A percentile compares a stretch with the other conserved stretches of the same genome.
Evolutionary conservation across 208 protist species (phyloP).

Genomic region (Leishmania mexicana): DNA sequence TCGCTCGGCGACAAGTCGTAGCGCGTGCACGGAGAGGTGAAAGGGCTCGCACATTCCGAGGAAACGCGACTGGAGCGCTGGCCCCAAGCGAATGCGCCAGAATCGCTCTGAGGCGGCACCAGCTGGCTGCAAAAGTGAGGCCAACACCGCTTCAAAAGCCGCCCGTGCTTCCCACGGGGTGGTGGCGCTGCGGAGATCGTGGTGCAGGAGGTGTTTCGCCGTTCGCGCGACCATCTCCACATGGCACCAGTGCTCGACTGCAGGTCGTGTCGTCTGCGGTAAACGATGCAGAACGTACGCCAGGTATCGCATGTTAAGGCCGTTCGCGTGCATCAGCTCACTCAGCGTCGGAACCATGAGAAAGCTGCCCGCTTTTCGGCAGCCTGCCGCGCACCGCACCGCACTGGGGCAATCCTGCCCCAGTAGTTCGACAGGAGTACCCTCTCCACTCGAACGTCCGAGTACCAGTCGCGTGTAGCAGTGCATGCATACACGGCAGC

Average conservation of each 20-base stretch:
- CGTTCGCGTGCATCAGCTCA: constrained; percentile 65
- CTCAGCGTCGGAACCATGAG: constrained; percentile 59
- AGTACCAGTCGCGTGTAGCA: constrained; percentile 60
- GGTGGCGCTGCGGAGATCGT: constrained; percentile 49
- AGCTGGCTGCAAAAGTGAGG: constrained; percentile 53
- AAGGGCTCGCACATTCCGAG: constrained; percentile 59
- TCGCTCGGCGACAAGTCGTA: constrained; percentile 59
- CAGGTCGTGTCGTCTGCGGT: constrained; percentile 38
- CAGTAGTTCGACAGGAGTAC: background rate
- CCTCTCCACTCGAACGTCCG: background rate
- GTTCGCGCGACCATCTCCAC: constrained; percentile 79
- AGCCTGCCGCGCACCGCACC: constrained; percentile 48
- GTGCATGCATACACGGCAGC: constrained; percentile 81
- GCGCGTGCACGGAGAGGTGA: constrained; percentile 43
- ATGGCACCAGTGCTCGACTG: constrained; percentile 66
- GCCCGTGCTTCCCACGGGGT: constrained; percentile 31
- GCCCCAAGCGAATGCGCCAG: constrained; percentile 74
- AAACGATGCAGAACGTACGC: constrained; percentile 84
- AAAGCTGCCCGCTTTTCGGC: constrained; percentile 47
- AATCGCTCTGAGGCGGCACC: constrained; percentile 53
- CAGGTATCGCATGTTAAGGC: constrained; percentile 74
- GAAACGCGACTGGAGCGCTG: constrained; percentile 47
- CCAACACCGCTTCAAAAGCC: constrained; percentile 46
- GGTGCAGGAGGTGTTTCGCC: constrained; percentile 55
- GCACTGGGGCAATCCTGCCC: constrained; percentile 42